Evolutionary conservation across 352 stramenopile species (phyloP).

Genomic region (Thalassiosira exigua): DNA sequence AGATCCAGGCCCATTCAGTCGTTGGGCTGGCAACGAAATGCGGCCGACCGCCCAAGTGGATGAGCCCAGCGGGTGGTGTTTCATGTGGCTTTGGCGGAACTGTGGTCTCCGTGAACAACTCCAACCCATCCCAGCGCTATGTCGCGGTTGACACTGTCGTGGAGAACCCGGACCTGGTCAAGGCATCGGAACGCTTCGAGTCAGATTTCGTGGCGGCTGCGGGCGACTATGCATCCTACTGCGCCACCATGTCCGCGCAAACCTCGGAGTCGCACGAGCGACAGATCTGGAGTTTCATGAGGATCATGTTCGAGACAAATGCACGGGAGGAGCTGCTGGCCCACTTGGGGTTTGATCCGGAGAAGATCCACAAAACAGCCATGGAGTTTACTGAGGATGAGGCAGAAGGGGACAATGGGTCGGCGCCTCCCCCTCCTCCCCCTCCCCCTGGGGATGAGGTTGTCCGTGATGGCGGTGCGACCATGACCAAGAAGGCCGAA

Average conservation of each 20-base stretch:
- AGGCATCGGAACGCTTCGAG: constrained; percentile 90
- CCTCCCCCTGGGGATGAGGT: not conserved
- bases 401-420: constrained; percentile 11
- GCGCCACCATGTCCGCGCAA: constrained; percentile 88
- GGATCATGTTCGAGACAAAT: constrained; percentile 93
- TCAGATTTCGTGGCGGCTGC: constrained; percentile 85
- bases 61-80: constrained; percentile 89
- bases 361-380: constrained; percentile 85
- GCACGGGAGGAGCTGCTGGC: constrained; percentile 92
- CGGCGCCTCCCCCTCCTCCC: not conserved
- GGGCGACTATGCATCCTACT: constrained; percentile 91
- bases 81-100: constrained; percentile 97
- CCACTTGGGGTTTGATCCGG: constrained; percentile 93
- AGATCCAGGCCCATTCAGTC: constrained; percentile 93
- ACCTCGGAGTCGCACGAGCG: constrained; percentile 73
- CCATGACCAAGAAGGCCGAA: constrained; percentile 89
- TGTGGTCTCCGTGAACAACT: constrained; percentile 88
- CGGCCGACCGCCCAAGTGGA: constrained; percentile 94
- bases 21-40: constrained; percentile 81
- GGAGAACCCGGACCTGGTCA: constrained; percentile 85
- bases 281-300: constrained; percentile 85
- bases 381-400: constrained; percentile 62
- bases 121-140: constrained; percentile 38
- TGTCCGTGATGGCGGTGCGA: not conserved
- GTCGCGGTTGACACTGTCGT: constrained; percentile 72